phyloP scores from a whole-genome alignment of 306 rosid genomes.

The Betula pendula region DNA sequence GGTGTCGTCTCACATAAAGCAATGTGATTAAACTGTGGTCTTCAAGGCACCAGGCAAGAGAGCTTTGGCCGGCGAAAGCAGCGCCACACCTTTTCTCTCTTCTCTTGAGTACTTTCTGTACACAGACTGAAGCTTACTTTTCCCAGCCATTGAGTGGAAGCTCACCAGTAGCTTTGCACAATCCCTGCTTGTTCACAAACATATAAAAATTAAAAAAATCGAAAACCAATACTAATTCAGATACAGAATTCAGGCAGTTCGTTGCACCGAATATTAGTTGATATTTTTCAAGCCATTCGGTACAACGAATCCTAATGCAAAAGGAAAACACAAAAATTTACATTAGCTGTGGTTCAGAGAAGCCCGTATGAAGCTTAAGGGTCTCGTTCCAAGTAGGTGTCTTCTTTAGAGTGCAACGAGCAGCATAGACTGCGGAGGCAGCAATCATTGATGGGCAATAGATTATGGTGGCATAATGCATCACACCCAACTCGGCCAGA shows the following conservation, averaged over 20 bases:
- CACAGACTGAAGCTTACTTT: constrained; percentile 58
- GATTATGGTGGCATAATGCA: constrained; percentile 60
- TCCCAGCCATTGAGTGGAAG: constrained; percentile 43
- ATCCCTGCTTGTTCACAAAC: constrained; percentile 38
- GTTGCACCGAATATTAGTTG: too few relatives aligned
- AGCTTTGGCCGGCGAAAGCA: constrained; percentile 58
- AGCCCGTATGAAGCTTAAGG: constrained; percentile 66
- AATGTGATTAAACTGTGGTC: background rate
- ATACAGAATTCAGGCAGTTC: too few relatives aligned
- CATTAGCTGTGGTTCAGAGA: constrained; percentile 61
- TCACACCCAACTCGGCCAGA: constrained; percentile 70
- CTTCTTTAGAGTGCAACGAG: constrained; percentile 70
- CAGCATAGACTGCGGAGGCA: constrained; percentile 85
- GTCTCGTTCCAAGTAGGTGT: constrained; percentile 74
- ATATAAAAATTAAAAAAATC: background rate
- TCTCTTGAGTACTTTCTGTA: constrained; percentile 52
- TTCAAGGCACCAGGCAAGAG: constrained; percentile 30
- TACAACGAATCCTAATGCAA: background rate
- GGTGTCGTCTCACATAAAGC: background rate
- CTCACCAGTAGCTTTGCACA: constrained; percentile 62
- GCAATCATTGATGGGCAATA: constrained; percentile 87
- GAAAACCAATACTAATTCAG: background rate
- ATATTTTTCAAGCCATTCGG: too few relatives aligned
- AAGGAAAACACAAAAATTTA: background rate
- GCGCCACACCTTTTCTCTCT: constrained; percentile 60